Base-by-base conservation (phyloP, 2,329 filamentous ascomycete genomes). In the Hawksworthiomyces lignivorus region DNA sequence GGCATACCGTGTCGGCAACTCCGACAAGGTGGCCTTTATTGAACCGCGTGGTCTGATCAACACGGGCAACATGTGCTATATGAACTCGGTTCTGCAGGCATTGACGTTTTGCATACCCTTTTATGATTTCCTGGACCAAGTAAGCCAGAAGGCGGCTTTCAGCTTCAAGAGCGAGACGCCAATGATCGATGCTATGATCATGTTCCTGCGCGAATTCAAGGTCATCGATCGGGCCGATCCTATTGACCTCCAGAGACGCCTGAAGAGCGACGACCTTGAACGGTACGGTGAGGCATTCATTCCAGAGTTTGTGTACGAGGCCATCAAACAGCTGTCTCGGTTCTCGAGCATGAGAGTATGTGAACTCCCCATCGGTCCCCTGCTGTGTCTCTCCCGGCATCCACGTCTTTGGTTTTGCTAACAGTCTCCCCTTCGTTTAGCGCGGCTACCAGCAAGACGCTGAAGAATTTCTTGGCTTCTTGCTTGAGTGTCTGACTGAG, bases 11-110 rank as follows among this genome's bases (percentile, higher is more conserved):
- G 79, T 88, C 19, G 73, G 77, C 44, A 69, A 71, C 28, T 72
- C 73, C 28, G 67, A 75, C 24, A 86, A 83, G 54, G 69, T 90
- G 51, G 72, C 84, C 15, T 96, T 96, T 56, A 73, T 98, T 38
- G 87, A 97, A 64, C 92, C 92, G 38, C 79, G 90, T 51, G 92
- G 92, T 36, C 75, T 98, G 56, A 85, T 95, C 52, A 98, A 98
- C 64, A 94, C 90, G 30, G 92, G 92, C 37, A 97, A 98, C 59
- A 94, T 97, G 86, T 98, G 92, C 65, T 98, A 98, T 66, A 97
- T 98, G 92, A 98, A 97, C 69, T 96, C 92, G 49, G 90, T 95
- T 61, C 75, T 98, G 51, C 92, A 98, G 82, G 85, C 94, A 58
- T 77, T 98, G 55, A 77, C 96, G 52, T 97, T 89, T 60, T 97